Percentiles rank a stretch among this genome's conserved stretches.
Conservation (phyloP, 345 rosid species). For the Anastatica hierochuntica region DNA sequence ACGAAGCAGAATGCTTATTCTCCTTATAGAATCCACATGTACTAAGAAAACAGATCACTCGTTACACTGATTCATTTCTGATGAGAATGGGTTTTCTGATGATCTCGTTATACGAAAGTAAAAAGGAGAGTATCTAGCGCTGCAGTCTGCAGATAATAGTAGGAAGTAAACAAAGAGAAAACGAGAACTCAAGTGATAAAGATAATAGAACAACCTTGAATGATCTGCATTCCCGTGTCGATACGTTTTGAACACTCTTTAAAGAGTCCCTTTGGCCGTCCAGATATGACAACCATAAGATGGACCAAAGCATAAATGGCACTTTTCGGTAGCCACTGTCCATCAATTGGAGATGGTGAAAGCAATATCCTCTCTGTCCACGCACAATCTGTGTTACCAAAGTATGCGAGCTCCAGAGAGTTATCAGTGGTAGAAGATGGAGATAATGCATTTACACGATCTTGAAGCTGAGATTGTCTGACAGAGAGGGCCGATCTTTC, state of each 20-base stretch:
- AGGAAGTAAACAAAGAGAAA: neutral
- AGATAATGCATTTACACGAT: conserved; percentile 33
- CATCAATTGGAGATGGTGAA: conserved; percentile 82
- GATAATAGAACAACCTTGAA: conserved; percentile 43
- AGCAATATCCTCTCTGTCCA: conserved; percentile 67
- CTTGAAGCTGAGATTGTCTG: conserved; percentile 48
- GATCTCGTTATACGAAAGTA: no score
- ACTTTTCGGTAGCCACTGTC: conserved; percentile 90
- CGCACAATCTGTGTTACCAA: conserved; percentile 45
- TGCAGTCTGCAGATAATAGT: neutral
- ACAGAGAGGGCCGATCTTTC: conserved; percentile 51
- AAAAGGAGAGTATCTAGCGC: neutral
- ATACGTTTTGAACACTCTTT: conserved; percentile 91
- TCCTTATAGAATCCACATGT: neutral
- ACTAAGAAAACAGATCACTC: neutral
- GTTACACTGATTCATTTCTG: neutral
- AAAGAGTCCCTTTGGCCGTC: conserved; percentile 91
- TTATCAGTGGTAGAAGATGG: conserved; percentile 27
- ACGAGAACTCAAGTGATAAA: neutral
- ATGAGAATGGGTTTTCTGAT: no score
- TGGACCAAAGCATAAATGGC: conserved; percentile 87
- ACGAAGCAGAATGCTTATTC: neutral
- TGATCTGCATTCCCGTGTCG: conserved; percentile 66
- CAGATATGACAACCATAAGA: conserved; percentile 77
- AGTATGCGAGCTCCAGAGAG: conserved; percentile 48